A percentile compares a stretch with the other conserved stretches of the same genome.
phyloP scores from a whole-genome alignment of 441 rosid genomes.

The Gossypium aridum region DNA sequence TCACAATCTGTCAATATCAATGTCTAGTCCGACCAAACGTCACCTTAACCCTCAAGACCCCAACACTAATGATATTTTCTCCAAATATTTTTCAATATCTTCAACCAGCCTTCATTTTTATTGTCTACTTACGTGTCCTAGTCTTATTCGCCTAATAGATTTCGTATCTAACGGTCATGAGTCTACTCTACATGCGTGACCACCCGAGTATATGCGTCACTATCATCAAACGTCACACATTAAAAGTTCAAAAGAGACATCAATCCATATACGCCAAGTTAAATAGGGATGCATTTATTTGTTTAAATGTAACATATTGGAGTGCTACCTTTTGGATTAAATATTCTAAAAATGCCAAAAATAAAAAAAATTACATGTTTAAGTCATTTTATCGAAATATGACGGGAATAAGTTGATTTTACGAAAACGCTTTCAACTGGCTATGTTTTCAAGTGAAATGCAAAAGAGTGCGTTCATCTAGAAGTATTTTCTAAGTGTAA shows the following conservation, averaged over 20 bases:
- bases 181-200: conserved; percentile 26
- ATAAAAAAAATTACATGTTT: no score
- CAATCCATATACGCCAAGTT: neutral
- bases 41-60: conserved; percentile 19
- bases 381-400: no score
- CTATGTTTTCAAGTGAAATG: no score
- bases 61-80: neutral
- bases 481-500: no score
- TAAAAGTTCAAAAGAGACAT: neutral
- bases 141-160: conserved; percentile 14
- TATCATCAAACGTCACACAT: conserved; percentile 17
- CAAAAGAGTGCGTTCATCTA: accelerated
- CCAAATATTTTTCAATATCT: neutral
- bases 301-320: no score
- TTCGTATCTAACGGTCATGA: conserved; percentile 15
- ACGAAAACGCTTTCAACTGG: no score
- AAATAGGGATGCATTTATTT: no score
- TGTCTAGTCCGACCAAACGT: conserved; percentile 29
- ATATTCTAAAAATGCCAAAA: no score
- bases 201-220: conserved; percentile 26
- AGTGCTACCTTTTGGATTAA: no score
- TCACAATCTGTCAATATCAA: conserved; percentile 19
- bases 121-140: conserved; percentile 14
- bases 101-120: neutral
- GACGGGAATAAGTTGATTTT: no score